These are phyloP conservation scores for Aspergillus uvarum DNA, from an alignment of 2,329 filamentous ascomycete species.

Conservation along the genomic window DNA sequence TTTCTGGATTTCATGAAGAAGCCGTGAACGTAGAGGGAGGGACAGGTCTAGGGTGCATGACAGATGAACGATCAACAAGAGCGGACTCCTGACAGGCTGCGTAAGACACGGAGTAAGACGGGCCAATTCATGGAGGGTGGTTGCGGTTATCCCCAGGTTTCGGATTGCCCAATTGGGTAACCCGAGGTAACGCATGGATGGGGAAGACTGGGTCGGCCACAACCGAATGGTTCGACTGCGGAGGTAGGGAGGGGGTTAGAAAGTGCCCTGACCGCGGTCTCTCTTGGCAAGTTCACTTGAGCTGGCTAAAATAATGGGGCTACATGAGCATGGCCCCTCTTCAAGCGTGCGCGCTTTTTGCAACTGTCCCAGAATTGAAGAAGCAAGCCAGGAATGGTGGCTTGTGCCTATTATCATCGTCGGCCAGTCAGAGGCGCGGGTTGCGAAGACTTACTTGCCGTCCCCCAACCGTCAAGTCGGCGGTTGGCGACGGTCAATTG, in stretches of 20 bases:
- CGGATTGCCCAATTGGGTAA: neutral
- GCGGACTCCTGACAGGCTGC: neutral
- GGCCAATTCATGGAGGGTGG: neutral
- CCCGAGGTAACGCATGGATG: neutral
- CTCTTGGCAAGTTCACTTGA: neutral
- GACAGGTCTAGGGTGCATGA: neutral
- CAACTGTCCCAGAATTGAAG: neutral
- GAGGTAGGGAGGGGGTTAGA: neutral
- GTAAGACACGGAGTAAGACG: neutral
- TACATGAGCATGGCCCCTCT: neutral
- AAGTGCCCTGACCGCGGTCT: neutral
- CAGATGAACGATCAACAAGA: neutral
- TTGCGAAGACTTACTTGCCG: neutral
- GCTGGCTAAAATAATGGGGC: neutral
- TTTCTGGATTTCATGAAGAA: neutral
- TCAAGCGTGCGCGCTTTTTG: neutral
- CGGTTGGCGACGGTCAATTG: neutral
- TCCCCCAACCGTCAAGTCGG: neutral
- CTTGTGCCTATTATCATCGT: neutral
- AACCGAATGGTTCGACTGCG: slow-evolving; percentile 3
- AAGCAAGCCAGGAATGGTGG: neutral
- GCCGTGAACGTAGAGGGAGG: too few species aligned
- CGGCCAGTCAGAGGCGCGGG: slow-evolving; percentile 3
- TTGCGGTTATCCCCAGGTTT: neutral
- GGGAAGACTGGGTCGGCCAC: neutral